A percentile compares a stretch with the other conserved stretches of the same genome.
phyloP scores from a whole-genome alignment of 2,329 filamentous ascomycete species.

The Phoma sp. region DNA sequence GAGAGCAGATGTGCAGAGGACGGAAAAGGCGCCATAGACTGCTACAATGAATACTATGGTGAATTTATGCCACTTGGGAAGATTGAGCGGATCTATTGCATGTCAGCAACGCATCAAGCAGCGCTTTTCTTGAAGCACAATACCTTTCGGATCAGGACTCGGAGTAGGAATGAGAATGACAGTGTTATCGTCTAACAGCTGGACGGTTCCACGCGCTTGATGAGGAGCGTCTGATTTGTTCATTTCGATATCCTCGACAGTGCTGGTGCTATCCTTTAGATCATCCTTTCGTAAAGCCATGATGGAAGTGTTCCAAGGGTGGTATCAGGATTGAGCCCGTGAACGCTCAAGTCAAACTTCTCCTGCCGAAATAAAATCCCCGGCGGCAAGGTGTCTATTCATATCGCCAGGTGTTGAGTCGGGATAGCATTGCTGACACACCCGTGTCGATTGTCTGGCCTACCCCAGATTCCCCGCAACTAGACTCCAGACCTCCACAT shows the following conservation, averaged over 20 bases:
- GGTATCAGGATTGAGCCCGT: background rate
- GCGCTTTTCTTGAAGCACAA: background rate
- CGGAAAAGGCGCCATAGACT: background rate
- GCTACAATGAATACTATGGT: background rate
- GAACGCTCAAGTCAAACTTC: background rate
- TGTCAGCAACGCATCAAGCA: background rate
- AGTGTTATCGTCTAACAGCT: background rate
- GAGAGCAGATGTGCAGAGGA: background rate
- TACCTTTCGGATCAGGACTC: background rate
- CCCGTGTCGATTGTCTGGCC: background rate
- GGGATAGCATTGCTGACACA: background rate
- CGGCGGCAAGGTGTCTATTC: background rate
- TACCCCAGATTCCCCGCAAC: background rate
- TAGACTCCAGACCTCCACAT: background rate
- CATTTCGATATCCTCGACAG: background rate
- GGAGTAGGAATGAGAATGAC: background rate
- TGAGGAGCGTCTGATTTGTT: background rate
- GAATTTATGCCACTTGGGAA: background rate
- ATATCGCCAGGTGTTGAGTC: background rate
- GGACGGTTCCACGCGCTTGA: background rate
- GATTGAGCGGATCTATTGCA: background rate
- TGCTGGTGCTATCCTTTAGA: background rate
- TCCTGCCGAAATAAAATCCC: background rate
- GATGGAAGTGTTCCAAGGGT: background rate
- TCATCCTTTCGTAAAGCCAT: background rate